Evolutionary conservation across 805 yeast genomes (phyloP).

Genomic region (Candida silvatica): DNA sequence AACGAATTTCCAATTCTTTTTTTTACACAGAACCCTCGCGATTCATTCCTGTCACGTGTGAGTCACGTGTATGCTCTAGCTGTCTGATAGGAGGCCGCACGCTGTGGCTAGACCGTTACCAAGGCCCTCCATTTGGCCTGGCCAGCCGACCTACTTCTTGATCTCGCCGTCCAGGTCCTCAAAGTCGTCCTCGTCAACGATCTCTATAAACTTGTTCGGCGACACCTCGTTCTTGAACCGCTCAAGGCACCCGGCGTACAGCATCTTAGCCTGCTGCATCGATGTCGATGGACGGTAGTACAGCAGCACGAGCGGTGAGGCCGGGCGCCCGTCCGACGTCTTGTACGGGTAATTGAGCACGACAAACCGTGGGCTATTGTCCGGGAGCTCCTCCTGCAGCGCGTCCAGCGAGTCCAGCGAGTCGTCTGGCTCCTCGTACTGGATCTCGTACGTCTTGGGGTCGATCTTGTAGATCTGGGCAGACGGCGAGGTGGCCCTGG

Average conservation of each 20-base stretch:
- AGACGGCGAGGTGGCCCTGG: slow-evolving; percentile 52
- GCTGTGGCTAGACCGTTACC: too few relatives aligned
- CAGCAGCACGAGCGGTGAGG: slow-evolving; percentile 68
- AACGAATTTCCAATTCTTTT: too few relatives aligned
- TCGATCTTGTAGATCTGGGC: slow-evolving; percentile 59
- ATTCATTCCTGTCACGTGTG: too few relatives aligned
- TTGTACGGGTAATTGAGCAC: slow-evolving; percentile 70
- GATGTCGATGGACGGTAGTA: slow-evolving; percentile 86
- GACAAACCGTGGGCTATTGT: slow-evolving; percentile 69
- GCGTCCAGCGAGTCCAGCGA: slow-evolving; percentile 46
- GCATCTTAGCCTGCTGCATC: slow-evolving; percentile 76
- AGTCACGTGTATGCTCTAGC: too few relatives aligned
- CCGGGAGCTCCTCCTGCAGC: slow-evolving; percentile 71
- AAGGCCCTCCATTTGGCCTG: too few relatives aligned
- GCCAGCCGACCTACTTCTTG: slow-evolving; percentile 7
- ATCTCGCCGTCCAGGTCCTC: slow-evolving; percentile 41
- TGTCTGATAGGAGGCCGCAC: too few relatives aligned
- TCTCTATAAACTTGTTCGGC: slow-evolving; percentile 52
- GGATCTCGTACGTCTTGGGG: slow-evolving; percentile 41
- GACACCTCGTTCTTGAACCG: slow-evolving; percentile 71
- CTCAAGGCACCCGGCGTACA: slow-evolving; percentile 88
- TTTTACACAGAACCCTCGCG: too few relatives aligned
- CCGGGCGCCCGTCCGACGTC: slow-evolving; percentile 58
- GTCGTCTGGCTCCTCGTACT: slow-evolving; percentile 34
- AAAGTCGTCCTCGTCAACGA: slow-evolving; percentile 64